phyloP scores from a whole-genome alignment of 306 rosid species.

The Quercus ilex region DNA sequence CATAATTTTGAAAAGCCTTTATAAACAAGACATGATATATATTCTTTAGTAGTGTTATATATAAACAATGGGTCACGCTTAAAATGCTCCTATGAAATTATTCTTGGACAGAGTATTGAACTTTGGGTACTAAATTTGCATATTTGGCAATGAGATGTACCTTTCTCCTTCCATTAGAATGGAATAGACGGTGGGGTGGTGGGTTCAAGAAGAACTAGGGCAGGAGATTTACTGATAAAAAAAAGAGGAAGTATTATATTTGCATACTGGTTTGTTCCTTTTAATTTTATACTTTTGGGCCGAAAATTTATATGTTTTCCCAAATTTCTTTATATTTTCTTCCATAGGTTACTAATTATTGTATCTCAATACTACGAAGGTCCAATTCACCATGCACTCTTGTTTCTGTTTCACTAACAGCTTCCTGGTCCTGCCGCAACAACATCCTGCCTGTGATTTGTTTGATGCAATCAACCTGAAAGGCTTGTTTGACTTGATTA shows the following conservation, averaged over 20 bases:
- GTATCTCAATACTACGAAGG: background rate
- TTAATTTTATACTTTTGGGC: background rate
- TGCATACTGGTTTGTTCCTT: background rate
- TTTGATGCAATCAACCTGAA: slow-evolving; percentile 81
- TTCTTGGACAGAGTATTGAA: background rate
- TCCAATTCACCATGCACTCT: background rate
- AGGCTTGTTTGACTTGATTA: slow-evolving; percentile 32
- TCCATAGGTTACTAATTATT: background rate
- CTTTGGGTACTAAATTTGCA: background rate
- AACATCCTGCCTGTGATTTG: slow-evolving; percentile 95
- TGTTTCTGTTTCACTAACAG: slow-evolving; percentile 41
- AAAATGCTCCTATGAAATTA: background rate
- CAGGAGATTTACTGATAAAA: too few relatives aligned
- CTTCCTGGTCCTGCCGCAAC: slow-evolving; percentile 98
- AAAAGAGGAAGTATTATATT: background rate
- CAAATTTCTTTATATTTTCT: background rate
- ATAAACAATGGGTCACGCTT: background rate
- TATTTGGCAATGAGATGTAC: too few relatives aligned
- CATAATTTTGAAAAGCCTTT: background rate
- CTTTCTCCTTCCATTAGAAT: too few relatives aligned
- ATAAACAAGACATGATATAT: background rate
- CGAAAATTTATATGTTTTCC: background rate
- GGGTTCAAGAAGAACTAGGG: too few relatives aligned
- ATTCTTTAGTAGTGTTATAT: background rate
- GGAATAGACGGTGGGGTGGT: too few relatives aligned